phyloP scores from a whole-genome alignment of 2,329 filamentous ascomycete genomes.

The Huntiella savannae region DNA sequence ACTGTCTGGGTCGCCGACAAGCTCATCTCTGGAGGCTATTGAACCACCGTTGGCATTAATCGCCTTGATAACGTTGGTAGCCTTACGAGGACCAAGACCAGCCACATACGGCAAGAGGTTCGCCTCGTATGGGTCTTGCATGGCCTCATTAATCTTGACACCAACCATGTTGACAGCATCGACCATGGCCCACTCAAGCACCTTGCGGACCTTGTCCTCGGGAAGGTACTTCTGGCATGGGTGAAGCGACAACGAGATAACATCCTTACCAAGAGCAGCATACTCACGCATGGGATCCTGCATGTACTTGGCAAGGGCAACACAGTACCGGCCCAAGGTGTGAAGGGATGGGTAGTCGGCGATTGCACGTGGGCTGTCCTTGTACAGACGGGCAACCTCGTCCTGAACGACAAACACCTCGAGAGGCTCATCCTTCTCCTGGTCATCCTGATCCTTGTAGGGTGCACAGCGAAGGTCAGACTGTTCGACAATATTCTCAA shows the following conservation, averaged over 20 bases:
- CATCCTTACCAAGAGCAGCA: slow-evolving; percentile 73
- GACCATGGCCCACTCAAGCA: slow-evolving; percentile 89
- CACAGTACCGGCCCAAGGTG: slow-evolving; percentile 70
- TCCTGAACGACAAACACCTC: slow-evolving; percentile 90
- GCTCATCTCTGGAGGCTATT: slow-evolving; percentile 66
- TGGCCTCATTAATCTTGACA: slow-evolving; percentile 85
- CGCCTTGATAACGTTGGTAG: slow-evolving; percentile 52
- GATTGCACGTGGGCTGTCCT: slow-evolving; percentile 64
- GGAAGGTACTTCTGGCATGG: slow-evolving; percentile 76
- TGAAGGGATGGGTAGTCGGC: slow-evolving; percentile 65
- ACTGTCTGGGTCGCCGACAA: slow-evolving; percentile 72
- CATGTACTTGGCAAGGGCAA: slow-evolving; percentile 74
- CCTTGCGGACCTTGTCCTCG: slow-evolving; percentile 67
- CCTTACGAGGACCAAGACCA: slow-evolving; percentile 82
- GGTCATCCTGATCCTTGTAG: slow-evolving; percentile 63
- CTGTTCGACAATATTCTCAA: slow-evolving; percentile 61
- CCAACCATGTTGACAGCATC: slow-evolving; percentile 96
- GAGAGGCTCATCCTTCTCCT: slow-evolving; percentile 58
- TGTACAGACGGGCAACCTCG: slow-evolving; percentile 90
- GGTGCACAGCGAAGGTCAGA: slow-evolving; percentile 60
- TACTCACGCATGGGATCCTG: slow-evolving; percentile 96
- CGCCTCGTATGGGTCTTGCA: slow-evolving; percentile 61
- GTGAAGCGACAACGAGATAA: slow-evolving; percentile 73
- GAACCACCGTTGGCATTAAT: slow-evolving; percentile 82
- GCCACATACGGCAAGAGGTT: slow-evolving; percentile 81